A percentile compares a stretch with the other conserved stretches of the same genome.
Evolutionary conservation across 768 basidiomycete genomes (phyloP).

Genomic region (Mycena vulgaris): DNA sequence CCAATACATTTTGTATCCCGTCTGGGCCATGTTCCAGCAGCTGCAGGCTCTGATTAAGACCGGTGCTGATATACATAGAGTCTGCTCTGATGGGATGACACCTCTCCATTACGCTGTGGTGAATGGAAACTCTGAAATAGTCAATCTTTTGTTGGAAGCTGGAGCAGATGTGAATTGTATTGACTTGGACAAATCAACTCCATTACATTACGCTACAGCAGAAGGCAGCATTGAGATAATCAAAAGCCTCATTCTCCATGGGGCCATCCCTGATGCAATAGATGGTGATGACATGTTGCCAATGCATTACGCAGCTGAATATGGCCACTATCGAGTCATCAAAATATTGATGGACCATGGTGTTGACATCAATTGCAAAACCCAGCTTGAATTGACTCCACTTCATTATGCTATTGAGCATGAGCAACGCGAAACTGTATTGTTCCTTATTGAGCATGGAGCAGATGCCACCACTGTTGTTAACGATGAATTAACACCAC

Average conservation of each 20-base stretch:
- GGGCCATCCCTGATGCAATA: constrained; percentile 8
- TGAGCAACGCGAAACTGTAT: constrained; percentile 20
- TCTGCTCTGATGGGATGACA: constrained; percentile 21
- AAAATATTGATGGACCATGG: constrained; percentile 19
- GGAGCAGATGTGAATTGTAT: constrained; percentile 14
- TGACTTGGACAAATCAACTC: constrained; percentile 21
- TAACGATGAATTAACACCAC: constrained; percentile 11
- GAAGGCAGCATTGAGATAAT: constrained; percentile 11
- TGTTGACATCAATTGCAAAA: constrained; percentile 18
- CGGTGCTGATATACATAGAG: constrained; percentile 10
- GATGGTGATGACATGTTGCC: constrained; percentile 27
- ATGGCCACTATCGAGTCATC: constrained; percentile 25
- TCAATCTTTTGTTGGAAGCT: constrained; percentile 1
- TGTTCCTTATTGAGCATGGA: constrained; percentile 31
- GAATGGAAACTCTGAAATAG: constrained; percentile 7
- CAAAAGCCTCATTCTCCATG: neutral
- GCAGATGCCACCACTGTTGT: constrained; percentile 11
- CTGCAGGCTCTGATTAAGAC: neutral
- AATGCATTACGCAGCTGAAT: constrained; percentile 32
- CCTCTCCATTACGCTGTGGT: constrained; percentile 32
- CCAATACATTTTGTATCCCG: constrained; percentile 14
- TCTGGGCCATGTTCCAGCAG: constrained; percentile 3
- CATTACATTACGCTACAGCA: constrained; percentile 26
- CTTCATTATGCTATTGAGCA: constrained; percentile 25
- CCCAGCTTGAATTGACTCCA: constrained; percentile 12